A percentile compares a stretch with the other conserved stretches of the same genome.
Conservation (phyloP, 2,329 filamentous ascomycete genomes). For the Ascocoryne sarcoides region DNA sequence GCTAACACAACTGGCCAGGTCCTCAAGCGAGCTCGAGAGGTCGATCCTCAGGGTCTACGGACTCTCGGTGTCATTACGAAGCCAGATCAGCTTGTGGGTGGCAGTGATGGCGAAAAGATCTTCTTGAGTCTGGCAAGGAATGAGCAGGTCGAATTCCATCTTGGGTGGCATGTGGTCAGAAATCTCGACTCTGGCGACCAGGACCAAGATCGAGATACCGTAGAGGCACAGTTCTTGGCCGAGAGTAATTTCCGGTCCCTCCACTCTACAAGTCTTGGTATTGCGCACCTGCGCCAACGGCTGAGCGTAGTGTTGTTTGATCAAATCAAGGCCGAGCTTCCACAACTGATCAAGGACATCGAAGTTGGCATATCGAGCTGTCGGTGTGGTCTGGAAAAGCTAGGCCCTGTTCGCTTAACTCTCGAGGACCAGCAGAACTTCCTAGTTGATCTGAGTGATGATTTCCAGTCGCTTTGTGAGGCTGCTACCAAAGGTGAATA, state of each 20-base stretch:
- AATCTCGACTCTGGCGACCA: slow-evolving; percentile 32
- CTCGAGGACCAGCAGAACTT: slow-evolving; percentile 13
- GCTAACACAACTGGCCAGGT: slow-evolving; percentile 3
- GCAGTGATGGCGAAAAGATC: slow-evolving; percentile 32
- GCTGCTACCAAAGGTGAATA: slow-evolving; percentile 24
- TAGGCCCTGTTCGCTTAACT: slow-evolving; percentile 5
- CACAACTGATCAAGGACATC: slow-evolving; percentile 17
- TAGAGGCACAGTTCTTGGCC: slow-evolving; percentile 5
- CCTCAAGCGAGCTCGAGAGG: slow-evolving; percentile 5
- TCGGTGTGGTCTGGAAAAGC: slow-evolving; percentile 6
- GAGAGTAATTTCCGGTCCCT: slow-evolving; percentile 10
- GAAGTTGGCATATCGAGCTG: slow-evolving; percentile 10
- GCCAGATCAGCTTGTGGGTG: slow-evolving; percentile 38
- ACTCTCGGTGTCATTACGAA: slow-evolving; percentile 41
- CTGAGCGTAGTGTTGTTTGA: slow-evolving; percentile 10
- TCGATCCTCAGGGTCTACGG: slow-evolving; percentile 8
- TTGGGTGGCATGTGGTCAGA: slow-evolving; percentile 45
- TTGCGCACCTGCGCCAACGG: slow-evolving; percentile 6
- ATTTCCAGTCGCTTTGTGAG: slow-evolving; percentile 23
- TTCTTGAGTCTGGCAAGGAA: slow-evolving; percentile 38
- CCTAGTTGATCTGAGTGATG: slow-evolving; percentile 19
- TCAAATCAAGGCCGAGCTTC: slow-evolving; percentile 10
- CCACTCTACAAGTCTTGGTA: slow-evolving; percentile 4
- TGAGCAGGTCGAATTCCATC: slow-evolving; percentile 36
- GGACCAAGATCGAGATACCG: slow-evolving; percentile 3